Percentiles rank a stretch among this genome's conserved stretches.
Evolutionary conservation across 2,329 filamentous ascomycete species (phyloP).

Genomic region (Thielaviopsis ethacetica): DNA sequence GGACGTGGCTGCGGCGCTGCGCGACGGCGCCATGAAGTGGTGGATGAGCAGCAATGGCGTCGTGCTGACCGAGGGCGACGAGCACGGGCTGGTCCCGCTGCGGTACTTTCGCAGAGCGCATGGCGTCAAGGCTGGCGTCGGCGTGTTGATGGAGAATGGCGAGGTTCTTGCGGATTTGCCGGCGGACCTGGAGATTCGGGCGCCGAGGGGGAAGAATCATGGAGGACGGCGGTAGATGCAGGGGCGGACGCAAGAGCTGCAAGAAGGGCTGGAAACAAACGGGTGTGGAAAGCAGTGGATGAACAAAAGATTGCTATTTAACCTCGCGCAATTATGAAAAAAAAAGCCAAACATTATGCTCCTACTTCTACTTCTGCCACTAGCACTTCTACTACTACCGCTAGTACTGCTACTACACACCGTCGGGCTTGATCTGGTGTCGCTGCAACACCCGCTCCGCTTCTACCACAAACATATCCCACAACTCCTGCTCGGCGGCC

Average conservation of each 20-base stretch:
- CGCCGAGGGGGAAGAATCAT: slow-evolving; percentile 31
- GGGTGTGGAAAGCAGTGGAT: background rate
- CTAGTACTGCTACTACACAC: background rate
- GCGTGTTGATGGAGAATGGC: slow-evolving; percentile 56
- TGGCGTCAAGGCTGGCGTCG: slow-evolving; percentile 40
- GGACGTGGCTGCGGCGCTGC: slow-evolving; percentile 50
- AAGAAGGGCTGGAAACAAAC: too few species aligned
- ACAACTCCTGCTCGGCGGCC: slow-evolving; percentile 23
- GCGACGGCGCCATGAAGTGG: slow-evolving; percentile 46
- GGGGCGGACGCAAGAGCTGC: too few species aligned
- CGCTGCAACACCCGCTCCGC: background rate
- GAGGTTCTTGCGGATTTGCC: slow-evolving; percentile 51
- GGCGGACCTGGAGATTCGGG: slow-evolving; percentile 31
- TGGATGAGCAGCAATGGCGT: slow-evolving; percentile 69
- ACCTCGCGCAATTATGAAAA: too few species aligned
- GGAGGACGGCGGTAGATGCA: slow-evolving; percentile 4
- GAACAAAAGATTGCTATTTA: background rate
- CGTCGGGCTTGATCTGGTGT: background rate
- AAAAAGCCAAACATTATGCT: too few species aligned
- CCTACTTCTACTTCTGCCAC: too few species aligned
- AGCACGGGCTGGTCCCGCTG: slow-evolving; percentile 43
- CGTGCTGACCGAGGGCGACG: slow-evolving; percentile 45
- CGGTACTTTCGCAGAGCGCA: slow-evolving; percentile 58
- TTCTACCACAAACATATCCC: slow-evolving; percentile 21
- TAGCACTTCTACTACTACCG: too few species aligned